These are phyloP conservation scores for Arabis hirsuta DNA, from an alignment of 345 rosid genomes.

Conservation along the genomic window DNA sequence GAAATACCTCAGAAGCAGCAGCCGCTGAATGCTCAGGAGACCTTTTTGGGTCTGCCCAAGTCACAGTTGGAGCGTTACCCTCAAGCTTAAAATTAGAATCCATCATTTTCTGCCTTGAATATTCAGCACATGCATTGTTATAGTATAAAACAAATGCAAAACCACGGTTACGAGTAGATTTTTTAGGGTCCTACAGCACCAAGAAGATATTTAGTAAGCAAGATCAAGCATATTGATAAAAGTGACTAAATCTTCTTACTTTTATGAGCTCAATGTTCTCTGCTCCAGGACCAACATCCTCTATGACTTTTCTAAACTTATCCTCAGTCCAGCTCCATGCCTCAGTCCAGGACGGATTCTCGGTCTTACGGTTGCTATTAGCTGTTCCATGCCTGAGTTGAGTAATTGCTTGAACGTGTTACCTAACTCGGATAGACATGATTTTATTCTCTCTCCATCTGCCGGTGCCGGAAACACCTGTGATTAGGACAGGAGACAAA, in stretches of 20 bases:
- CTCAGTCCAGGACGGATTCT: constrained; percentile 89
- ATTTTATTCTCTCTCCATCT: constrained; percentile 91
- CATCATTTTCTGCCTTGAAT: constrained; percentile 93
- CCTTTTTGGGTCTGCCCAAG: constrained; percentile 99
- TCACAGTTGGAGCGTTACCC: constrained; percentile 87
- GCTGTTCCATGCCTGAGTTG: constrained; percentile 52
- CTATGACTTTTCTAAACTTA: constrained; percentile 78
- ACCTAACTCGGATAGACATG: constrained; percentile 89
- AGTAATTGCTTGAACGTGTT: constrained; percentile 80
- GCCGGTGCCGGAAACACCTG: constrained; percentile 92
- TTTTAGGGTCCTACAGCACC: constrained; percentile 78
- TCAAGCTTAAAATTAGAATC: constrained; percentile 86
- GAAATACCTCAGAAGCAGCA: constrained; percentile 78
- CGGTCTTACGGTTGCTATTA: constrained; percentile 51
- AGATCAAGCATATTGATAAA: too few species aligned
- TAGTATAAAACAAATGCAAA: constrained; percentile 94
- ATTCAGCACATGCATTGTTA: constrained; percentile 98
- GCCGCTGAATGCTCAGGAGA: constrained; percentile 90
- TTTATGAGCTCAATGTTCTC: constrained; percentile 90
- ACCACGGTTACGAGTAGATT: constrained; percentile 86
- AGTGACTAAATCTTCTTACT: constrained; percentile 51
- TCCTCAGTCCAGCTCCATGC: constrained; percentile 86
- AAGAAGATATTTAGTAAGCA: constrained; percentile 27
- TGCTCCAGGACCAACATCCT: constrained; percentile 90
- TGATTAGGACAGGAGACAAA: background rate